Evolutionary conservation across 2,329 filamentous ascomycete genomes (phyloP), one percentile per base, ranked within the genome.

Genomic region (Pseudocercospora ulei): DNA sequence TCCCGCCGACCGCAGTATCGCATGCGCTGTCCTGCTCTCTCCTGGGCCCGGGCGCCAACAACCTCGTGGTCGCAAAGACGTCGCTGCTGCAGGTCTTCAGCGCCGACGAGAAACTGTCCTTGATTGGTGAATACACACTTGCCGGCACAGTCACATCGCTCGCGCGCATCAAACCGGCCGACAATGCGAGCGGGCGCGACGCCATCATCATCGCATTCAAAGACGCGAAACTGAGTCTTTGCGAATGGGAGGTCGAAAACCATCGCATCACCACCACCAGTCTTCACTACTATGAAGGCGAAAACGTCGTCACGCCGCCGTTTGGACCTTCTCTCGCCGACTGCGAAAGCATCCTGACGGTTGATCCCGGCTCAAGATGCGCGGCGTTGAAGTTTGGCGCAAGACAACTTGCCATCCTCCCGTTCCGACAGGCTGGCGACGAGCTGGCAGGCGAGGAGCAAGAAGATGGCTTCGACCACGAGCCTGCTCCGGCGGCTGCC

Each of bases 211-310:
- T 96, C 41, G 81, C 85, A 0, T 82, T 88, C 63, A 81, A 82
- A 56, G 86, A 94, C 64, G 90, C 90, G 26, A 94, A 94, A 65
- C 72, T 96, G 57, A 92, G 83, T 62, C 69, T 98, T 61, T 72
- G 94, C 39, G 84, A 95, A 65, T 98, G 90, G 90, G 84, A 96
- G 59, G 78, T 84, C 5, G 76, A 81, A 58, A 77, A 76, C 50
- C 72, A 82, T 62, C 75, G 75, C 35, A 78, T 96, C 53, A 78
- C 80, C 53, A 96, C 88, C 37, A 76, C 90, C 47, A 96, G 88
- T 35, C 88, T 98, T 55, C 90, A 98, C 66, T 96, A 87, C 69
- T 98, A 96, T 65, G 90, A 98, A 62, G 83, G 90, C 60, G 87
- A 95, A 57, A 87, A 94, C 58, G 50, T 58, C 19, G 41, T 52